Conservation (phyloP, 495 filamentous ascomycete genomes). For the Tuber borchii region DNA sequence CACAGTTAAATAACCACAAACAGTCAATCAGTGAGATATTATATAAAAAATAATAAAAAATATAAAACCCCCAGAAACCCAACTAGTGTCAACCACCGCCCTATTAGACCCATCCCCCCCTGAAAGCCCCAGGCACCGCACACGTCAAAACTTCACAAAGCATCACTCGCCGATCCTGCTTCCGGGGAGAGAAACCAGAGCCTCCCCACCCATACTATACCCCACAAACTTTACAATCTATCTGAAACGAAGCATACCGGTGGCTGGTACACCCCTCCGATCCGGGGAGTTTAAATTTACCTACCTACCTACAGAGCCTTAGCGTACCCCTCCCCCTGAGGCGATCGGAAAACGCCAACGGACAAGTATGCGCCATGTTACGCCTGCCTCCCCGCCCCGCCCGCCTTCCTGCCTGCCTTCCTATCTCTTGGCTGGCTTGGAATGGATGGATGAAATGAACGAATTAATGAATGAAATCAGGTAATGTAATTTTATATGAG, state of each 20-base stretch:
- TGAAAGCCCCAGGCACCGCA: background rate
- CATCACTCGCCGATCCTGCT: background rate
- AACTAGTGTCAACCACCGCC: background rate
- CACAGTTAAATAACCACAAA: background rate
- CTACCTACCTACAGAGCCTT: background rate
- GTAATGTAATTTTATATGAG: background rate
- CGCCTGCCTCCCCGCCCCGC: conserved; percentile 1
- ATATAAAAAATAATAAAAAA: background rate
- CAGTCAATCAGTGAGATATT: background rate
- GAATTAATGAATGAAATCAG: background rate
- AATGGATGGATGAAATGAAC: background rate
- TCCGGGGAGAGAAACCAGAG: background rate
- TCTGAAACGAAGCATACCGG: background rate
- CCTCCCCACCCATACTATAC: background rate
- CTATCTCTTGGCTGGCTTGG: background rate
- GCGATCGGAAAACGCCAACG: background rate
- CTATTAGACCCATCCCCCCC: no score
- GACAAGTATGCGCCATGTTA: conserved; percentile 5
- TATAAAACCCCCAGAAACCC: background rate
- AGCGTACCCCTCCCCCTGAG: background rate
- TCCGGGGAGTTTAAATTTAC: background rate
- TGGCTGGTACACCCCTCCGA: background rate
- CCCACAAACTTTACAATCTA: background rate
- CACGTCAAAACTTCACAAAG: background rate
- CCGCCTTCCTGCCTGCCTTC: background rate